These are phyloP conservation scores for Diaporthe batatas DNA, from an alignment of 2,329 filamentous ascomycete genomes.

Conservation along the genomic window DNA sequence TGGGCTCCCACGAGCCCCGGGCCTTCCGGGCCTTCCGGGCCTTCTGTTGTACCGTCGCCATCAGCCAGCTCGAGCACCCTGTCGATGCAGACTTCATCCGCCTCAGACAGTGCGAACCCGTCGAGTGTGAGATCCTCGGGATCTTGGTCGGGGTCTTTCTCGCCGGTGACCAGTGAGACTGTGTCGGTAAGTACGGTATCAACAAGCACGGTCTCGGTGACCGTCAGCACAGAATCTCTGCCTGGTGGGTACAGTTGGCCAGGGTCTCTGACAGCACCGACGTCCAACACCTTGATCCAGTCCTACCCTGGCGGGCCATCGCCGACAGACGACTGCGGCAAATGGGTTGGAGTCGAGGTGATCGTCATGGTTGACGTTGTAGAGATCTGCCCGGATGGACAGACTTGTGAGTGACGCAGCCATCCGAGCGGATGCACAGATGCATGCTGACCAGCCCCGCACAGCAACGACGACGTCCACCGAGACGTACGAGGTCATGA, in stretches of 20 bases:
- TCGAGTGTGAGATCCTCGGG: not conserved
- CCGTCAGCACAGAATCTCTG: not conserved
- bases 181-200: slow-evolving; percentile 12
- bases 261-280: slow-evolving; percentile 27
- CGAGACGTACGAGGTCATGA: slow-evolving; percentile 44
- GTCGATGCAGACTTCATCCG: not conserved
- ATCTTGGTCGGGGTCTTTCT: not conserved
- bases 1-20: not conserved
- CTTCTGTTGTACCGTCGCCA: not conserved
- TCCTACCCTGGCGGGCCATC: slow-evolving; percentile 17
- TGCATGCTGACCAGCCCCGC: not conserved
- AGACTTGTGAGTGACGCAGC: slow-evolving; percentile 36
- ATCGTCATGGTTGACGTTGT: slow-evolving; percentile 42
- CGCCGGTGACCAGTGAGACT: slow-evolving; percentile 11
- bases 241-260: slow-evolving; percentile 39
- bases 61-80: not conserved
- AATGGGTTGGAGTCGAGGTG: slow-evolving; percentile 41
- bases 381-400: slow-evolving; percentile 41
- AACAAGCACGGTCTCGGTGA: slow-evolving; percentile 15
- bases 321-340: slow-evolving; percentile 33
- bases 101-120: not conserved
- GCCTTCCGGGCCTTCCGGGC: not conserved
- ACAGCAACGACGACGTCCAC: slow-evolving; percentile 41
- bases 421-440: not conserved
- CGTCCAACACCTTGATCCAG: slow-evolving; percentile 12